Evolutionary conservation across 2,329 filamentous ascomycete species (phyloP).

Genomic region (Cordyceps militaris): DNA sequence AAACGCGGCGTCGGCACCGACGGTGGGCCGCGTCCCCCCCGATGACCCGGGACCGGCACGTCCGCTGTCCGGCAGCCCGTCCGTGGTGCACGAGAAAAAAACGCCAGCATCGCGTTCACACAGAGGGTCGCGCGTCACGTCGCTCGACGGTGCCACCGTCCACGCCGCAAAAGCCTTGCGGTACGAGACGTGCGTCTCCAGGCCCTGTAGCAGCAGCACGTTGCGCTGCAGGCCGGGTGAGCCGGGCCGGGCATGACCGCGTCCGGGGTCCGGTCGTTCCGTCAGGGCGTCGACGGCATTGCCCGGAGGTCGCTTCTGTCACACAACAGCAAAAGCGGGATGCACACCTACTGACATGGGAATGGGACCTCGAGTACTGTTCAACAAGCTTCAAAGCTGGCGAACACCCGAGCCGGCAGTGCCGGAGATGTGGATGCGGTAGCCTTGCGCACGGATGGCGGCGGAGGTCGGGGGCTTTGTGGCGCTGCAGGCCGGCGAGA

Average conservation of each 20-base stretch:
- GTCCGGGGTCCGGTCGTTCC: neutral
- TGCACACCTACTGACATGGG: too few species aligned
- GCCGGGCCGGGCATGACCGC: neutral
- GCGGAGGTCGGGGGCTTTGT: conserved; percentile 29
- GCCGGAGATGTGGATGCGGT: conserved; percentile 44
- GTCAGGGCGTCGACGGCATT: neutral
- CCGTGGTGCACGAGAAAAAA: neutral
- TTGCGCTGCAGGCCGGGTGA: neutral
- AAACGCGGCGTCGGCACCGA: conserved; percentile 13
- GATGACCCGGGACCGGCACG: conserved; percentile 11
- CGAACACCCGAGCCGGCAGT: conserved; percentile 13
- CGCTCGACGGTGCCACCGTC: conserved; percentile 15
- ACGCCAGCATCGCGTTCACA: neutral
- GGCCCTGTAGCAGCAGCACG: conserved; percentile 25
- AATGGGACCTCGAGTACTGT: too few species aligned
- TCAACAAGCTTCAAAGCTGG: conserved; percentile 8
- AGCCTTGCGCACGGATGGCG: conserved; percentile 47
- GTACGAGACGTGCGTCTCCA: conserved; percentile 23
- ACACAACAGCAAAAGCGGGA: too few species aligned
- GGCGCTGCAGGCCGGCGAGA: conserved; percentile 24
- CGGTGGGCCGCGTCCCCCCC: conserved; percentile 15
- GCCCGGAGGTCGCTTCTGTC: neutral
- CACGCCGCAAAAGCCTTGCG: conserved; percentile 22
- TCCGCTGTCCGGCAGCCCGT: neutral
- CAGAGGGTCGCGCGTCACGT: neutral